Percentiles rank a stretch among this genome's conserved stretches.
These are phyloP conservation scores for Paraleonurus japonicus DNA, from an alignment of 257 asterid genomes.

Conservation along the genomic window DNA sequence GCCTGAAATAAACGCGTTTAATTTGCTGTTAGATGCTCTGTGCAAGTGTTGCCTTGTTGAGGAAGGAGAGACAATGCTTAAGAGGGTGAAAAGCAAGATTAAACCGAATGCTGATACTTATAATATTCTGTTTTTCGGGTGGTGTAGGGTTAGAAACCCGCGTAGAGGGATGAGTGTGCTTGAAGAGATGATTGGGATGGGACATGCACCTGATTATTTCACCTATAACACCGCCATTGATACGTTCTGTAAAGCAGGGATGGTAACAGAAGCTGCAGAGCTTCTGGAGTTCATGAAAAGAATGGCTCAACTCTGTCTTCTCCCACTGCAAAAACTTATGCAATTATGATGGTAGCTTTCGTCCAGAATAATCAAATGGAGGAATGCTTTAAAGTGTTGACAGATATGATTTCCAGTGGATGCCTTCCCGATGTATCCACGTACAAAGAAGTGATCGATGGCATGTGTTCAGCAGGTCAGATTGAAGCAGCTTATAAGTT, in stretches of 20 bases:
- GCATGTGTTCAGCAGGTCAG: slow-evolving; percentile 69
- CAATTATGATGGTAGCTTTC: slow-evolving; percentile 74
- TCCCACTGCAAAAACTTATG: slow-evolving; percentile 86
- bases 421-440: slow-evolving; percentile 94
- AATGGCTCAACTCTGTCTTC: slow-evolving; percentile 79
- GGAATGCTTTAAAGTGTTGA: slow-evolving; percentile 53
- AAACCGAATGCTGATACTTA: slow-evolving; percentile 75
- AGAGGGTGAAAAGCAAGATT: slow-evolving; percentile 58
- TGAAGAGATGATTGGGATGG: slow-evolving; percentile 73
- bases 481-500: slow-evolving; percentile 70
- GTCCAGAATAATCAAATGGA: slow-evolving; percentile 67
- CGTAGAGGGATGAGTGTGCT: slow-evolving; percentile 61
- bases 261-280: slow-evolving; percentile 70
- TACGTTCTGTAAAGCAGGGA: slow-evolving; percentile 83
- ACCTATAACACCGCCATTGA: slow-evolving; percentile 83
- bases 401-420: slow-evolving; percentile 74
- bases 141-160: slow-evolving; percentile 90
- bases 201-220: slow-evolving; percentile 75
- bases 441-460: slow-evolving; percentile 79
- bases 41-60: slow-evolving; percentile 88
- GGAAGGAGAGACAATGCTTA: slow-evolving; percentile 74
- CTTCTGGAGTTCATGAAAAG: slow-evolving; percentile 76
- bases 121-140: slow-evolving; percentile 81
- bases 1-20: slow-evolving; percentile 81
- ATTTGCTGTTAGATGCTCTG: slow-evolving; percentile 76